phyloP scores from a whole-genome alignment of 768 basidiomycete genomes.

The Agaricus blazei region DNA sequence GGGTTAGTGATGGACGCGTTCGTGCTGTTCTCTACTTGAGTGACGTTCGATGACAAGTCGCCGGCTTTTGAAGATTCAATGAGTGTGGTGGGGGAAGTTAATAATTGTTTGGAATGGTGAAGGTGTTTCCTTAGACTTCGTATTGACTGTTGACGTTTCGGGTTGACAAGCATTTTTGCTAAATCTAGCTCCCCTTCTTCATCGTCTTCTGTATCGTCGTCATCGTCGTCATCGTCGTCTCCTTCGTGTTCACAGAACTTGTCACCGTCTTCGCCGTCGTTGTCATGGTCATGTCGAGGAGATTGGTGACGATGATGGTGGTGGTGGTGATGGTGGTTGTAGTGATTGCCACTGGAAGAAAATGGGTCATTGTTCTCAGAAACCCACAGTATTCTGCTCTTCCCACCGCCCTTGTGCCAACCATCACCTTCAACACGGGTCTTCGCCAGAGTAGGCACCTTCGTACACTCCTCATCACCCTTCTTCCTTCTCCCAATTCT shows the following conservation, averaged over 20 bases:
- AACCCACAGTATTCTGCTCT: too few relatives aligned
- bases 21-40: neutral
- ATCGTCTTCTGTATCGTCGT: constrained; percentile 42
- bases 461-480: constrained; percentile 21
- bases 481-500: constrained; percentile 17
- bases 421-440: constrained; percentile 57
- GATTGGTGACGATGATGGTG: neutral
- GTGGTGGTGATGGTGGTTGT: constrained; percentile 11
- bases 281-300: too few relatives aligned
- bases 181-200: constrained; percentile 55
- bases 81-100: neutral
- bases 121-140: constrained; percentile 66
- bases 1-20: neutral
- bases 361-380: too few relatives aligned
- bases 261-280: neutral
- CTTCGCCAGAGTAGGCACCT: constrained; percentile 57
- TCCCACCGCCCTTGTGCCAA: constrained; percentile 29
- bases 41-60: too few relatives aligned
- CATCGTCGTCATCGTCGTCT: constrained; percentile 18
- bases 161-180: constrained; percentile 60
- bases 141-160: constrained; percentile 72
- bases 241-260: constrained; percentile 16
- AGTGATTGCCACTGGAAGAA: too few relatives aligned
- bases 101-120: constrained; percentile 3
- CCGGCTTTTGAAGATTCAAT: too few relatives aligned